Conservation (phyloP, 441 rosid genomes). For the Melastoma candidum region DNA sequence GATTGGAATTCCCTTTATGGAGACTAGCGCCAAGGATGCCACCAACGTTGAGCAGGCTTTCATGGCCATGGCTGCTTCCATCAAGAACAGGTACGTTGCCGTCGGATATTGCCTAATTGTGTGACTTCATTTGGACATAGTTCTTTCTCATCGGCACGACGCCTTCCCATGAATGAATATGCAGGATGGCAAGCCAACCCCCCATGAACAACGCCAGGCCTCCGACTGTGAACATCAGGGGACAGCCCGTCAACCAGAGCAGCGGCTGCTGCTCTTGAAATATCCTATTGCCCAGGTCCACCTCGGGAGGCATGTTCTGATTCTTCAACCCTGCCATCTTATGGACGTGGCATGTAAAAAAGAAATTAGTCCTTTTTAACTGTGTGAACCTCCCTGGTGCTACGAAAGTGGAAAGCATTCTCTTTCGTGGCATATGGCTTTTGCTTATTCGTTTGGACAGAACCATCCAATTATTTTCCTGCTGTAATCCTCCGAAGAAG, state of each 20-base stretch:
- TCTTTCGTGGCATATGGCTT: too few relatives aligned
- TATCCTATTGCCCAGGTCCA: background rate
- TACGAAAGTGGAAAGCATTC: too few relatives aligned
- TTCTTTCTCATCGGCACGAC: background rate
- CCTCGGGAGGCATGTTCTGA: background rate
- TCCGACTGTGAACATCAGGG: conserved; percentile 53
- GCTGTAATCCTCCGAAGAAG: too few relatives aligned
- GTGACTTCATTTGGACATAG: too few relatives aligned
- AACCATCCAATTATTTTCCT: too few relatives aligned
- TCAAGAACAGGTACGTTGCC: conserved; percentile 51
- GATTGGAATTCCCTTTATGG: conserved; percentile 74
- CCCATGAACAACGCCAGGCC: conserved; percentile 51
- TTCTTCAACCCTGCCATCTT: too few relatives aligned
- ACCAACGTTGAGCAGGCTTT: conserved; percentile 81
- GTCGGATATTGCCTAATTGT: too few relatives aligned
- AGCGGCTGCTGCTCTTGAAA: conserved; percentile 47
- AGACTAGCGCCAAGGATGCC: conserved; percentile 84
- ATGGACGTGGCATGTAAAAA: background rate
- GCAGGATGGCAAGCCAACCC: conserved; percentile 67
- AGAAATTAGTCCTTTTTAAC: too few relatives aligned
- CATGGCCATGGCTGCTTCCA: conserved; percentile 74
- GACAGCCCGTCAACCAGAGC: conserved; percentile 56
- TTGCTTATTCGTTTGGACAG: too few relatives aligned
- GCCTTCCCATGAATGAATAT: background rate
- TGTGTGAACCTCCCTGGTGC: too few relatives aligned